Conservation (phyloP, 2,329 filamentous ascomycete species). For the Colletotrichum sublineola region DNA sequence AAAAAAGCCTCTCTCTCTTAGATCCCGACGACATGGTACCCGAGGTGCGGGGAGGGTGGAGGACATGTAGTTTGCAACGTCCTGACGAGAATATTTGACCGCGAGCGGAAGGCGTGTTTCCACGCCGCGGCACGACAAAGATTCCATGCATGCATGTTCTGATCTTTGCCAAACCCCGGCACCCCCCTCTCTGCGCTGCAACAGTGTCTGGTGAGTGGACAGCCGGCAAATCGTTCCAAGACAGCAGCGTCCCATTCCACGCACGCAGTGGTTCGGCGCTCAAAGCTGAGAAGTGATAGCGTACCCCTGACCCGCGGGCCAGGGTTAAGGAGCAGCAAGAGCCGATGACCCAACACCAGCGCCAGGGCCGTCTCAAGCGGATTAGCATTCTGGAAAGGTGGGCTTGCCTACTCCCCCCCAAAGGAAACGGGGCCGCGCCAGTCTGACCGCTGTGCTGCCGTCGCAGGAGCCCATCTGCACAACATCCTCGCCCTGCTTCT, state of each 20-base stretch:
- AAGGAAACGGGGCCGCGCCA: slow-evolving; percentile 26
- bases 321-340: not conserved
- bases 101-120: not conserved
- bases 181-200: not conserved
- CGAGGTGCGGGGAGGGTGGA: not conserved
- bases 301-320: slow-evolving; percentile 19
- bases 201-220: slow-evolving; percentile 1
- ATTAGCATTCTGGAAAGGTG: slow-evolving; percentile 23
- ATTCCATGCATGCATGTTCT: not conserved
- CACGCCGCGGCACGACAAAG: not conserved
- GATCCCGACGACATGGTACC: slow-evolving; percentile 14
- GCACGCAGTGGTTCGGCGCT: slow-evolving; percentile 24
- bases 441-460: slow-evolving; percentile 24
- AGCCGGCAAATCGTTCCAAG: slow-evolving; percentile 21
- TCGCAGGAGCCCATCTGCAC: slow-evolving; percentile 36
- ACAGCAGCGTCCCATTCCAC: slow-evolving; percentile 18
- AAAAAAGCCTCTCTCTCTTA: not conserved
- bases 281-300: slow-evolving; percentile 37
- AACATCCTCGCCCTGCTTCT: slow-evolving; percentile 32
- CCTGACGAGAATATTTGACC: not conserved
- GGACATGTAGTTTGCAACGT: slow-evolving; percentile 4
- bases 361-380: slow-evolving; percentile 10
- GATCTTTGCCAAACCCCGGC: not conserved
- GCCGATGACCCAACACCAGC: not conserved
- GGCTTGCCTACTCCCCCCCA: slow-evolving; percentile 11